phyloP scores from a whole-genome alignment of 768 basidiomycete species.

The Lactarius evosmus region DNA sequence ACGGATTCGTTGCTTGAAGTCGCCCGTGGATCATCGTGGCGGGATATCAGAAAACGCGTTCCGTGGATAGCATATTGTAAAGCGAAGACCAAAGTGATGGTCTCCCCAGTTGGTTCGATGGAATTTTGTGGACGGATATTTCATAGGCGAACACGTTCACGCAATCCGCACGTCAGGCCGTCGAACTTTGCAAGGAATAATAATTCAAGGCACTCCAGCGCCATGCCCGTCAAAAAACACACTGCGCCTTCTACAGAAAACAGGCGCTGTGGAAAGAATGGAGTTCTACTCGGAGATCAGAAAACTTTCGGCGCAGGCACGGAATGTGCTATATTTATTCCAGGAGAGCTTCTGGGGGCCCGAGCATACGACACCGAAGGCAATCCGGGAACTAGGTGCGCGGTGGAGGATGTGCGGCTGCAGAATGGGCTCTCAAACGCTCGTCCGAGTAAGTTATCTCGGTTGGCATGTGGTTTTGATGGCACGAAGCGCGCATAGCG shows the following conservation, averaged over 20 bases:
- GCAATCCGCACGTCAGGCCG: not conserved
- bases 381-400: not conserved
- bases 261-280: not conserved
- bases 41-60: too few relatives aligned
- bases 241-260: not conserved
- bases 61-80: not conserved
- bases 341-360: too few relatives aligned
- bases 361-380: not conserved
- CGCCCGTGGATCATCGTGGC: not conserved
- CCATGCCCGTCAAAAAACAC: not conserved
- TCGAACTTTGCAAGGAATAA: not conserved
- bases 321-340: not conserved
- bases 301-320: not conserved
- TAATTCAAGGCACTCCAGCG: not conserved
- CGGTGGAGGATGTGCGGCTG: not conserved
- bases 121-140: not conserved
- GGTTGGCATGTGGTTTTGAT: not conserved
- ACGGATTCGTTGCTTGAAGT: not conserved
- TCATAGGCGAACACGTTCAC: not conserved
- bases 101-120: not conserved
- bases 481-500: not conserved
- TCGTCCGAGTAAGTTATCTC: not conserved
- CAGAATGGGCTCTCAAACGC: not conserved
- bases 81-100: not conserved
- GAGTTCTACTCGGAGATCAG: not conserved